Evolutionary conservation across 2,329 filamentous ascomycete genomes (phyloP).

Genomic region (Penicillium frequentans): DNA sequence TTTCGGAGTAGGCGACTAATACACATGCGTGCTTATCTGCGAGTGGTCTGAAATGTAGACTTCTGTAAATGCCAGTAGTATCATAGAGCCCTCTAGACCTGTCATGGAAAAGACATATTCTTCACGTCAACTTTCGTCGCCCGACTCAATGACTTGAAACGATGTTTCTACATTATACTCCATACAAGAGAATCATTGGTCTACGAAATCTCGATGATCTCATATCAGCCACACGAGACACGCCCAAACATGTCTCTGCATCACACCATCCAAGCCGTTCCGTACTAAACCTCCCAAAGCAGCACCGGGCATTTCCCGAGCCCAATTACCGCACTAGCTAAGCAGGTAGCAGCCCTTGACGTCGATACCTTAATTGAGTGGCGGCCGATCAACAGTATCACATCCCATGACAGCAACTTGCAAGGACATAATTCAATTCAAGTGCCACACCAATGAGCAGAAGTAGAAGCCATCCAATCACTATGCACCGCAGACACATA

Average conservation of each 20-base stretch:
- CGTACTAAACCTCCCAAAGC: neutral
- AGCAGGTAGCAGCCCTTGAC: neutral
- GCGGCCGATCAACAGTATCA: neutral
- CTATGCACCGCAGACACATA: neutral
- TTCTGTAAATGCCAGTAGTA: neutral
- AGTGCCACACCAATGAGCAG: neutral
- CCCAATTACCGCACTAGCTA: neutral
- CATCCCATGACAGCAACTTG: neutral
- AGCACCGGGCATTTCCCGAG: neutral
- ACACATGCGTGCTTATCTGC: neutral
- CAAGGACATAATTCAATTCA: neutral
- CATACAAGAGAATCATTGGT: neutral
- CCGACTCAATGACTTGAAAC: neutral
- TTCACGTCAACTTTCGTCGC: neutral
- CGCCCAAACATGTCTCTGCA: neutral
- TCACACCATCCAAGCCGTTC: neutral
- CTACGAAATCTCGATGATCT: neutral
- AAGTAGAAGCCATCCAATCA: neutral
- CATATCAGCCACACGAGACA: neutral
- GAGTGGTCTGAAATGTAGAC: neutral
- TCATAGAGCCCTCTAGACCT: neutral
- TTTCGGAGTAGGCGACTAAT: conserved; percentile 5
- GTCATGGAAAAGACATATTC: neutral
- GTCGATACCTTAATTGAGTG: neutral
- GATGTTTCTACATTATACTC: neutral